A percentile compares a stretch with the other conserved stretches of the same genome.
Conservation (phyloP, 805 yeast genomes). For the Nakazawaea siamensis region DNA sequence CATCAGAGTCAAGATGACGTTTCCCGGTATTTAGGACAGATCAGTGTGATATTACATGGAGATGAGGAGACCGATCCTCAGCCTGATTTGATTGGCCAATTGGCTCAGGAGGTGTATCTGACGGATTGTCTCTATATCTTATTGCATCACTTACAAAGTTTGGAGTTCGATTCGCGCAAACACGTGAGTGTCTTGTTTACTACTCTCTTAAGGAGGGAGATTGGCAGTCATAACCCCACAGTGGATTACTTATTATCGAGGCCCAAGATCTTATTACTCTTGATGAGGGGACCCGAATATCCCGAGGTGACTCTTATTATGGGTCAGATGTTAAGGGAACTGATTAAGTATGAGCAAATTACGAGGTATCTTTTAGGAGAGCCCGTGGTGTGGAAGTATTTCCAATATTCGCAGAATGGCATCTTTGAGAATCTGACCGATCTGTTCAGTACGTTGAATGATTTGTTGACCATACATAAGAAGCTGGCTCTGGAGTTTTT, state of each 20-base stretch:
- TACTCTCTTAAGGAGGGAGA: slow-evolving; percentile 69
- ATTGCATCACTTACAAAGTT: slow-evolving; percentile 46
- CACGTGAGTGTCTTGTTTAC: slow-evolving; percentile 69
- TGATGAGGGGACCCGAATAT: slow-evolving; percentile 67
- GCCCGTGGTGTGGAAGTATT: slow-evolving; percentile 71
- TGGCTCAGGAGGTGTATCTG: slow-evolving; percentile 74
- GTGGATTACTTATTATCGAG: slow-evolving; percentile 70
- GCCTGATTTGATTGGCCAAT: slow-evolving; percentile 67
- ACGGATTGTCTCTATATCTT: slow-evolving; percentile 62
- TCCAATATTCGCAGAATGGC: slow-evolving; percentile 65
- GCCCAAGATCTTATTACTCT: slow-evolving; percentile 53
- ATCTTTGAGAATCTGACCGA: slow-evolving; percentile 90
- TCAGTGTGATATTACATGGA: slow-evolving; percentile 59
- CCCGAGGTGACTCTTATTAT: slow-evolving; percentile 65
- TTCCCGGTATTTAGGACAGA: slow-evolving; percentile 52
- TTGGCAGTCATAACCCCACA: slow-evolving; percentile 73
- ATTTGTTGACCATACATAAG: slow-evolving; percentile 62
- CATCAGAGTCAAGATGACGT: slow-evolving; percentile 65
- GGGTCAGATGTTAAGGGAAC: slow-evolving; percentile 78
- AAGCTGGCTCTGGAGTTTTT: slow-evolving; percentile 66
- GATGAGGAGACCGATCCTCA: slow-evolving; percentile 54
- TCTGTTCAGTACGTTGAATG: slow-evolving; percentile 70
- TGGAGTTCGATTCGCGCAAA: slow-evolving; percentile 88
- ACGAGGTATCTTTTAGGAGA: slow-evolving; percentile 51
- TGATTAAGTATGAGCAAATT: slow-evolving; percentile 70